Evolutionary conservation across 2,329 filamentous ascomycete species (phyloP).

Genomic region (Cercospora brassicicola): DNA sequence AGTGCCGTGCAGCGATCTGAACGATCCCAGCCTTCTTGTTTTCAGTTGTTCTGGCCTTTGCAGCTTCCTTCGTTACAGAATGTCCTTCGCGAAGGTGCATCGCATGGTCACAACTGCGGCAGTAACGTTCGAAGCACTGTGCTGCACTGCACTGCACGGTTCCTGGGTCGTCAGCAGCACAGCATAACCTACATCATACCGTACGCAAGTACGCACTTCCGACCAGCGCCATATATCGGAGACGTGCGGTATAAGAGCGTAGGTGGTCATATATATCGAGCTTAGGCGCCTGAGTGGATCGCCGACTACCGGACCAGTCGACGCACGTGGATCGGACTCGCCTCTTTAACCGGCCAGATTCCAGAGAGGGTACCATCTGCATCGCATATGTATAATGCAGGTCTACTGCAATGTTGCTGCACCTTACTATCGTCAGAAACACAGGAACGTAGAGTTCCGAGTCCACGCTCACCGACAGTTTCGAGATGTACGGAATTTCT

Average conservation of each 20-base stretch:
- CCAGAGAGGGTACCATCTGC: neutral
- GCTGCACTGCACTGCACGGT: neutral
- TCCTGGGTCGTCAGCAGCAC: neutral
- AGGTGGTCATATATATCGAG: neutral
- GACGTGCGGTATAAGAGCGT: too few species aligned
- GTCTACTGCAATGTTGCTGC: neutral
- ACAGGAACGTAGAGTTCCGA: neutral
- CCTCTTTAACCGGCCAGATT: neutral
- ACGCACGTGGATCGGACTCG: neutral
- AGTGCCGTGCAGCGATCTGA: too few species aligned
- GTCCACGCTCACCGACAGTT: neutral
- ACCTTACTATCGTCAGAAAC: neutral
- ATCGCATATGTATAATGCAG: neutral
- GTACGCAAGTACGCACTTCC: too few species aligned
- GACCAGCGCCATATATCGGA: too few species aligned
- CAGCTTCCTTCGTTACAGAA: neutral
- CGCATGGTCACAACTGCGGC: neutral
- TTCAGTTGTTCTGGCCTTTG: neutral
- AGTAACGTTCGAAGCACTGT: neutral
- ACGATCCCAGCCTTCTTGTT: too few species aligned
- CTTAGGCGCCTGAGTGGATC: neutral
- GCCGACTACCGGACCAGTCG: neutral
- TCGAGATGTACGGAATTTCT: neutral
- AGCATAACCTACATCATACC: neutral
- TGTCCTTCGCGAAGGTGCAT: neutral